Evolutionary conservation across 1,139 yeast genomes (phyloP).

Genomic region (Taphrina deformans): DNA sequence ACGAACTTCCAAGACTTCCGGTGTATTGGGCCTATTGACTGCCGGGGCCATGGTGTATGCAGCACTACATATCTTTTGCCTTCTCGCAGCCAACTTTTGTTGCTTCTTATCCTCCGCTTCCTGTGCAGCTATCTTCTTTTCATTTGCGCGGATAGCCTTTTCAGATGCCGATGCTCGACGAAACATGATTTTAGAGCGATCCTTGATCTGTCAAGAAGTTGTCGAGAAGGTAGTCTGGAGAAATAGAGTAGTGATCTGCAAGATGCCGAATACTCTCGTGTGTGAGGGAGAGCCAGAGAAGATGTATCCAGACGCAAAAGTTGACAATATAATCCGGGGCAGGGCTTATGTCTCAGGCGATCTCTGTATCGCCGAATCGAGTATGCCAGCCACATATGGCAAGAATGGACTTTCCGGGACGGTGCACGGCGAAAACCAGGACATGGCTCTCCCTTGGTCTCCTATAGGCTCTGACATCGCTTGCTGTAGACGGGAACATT

Average conservation of each 20-base stretch:
- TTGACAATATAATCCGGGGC: not conserved
- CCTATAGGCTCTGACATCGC: not conserved
- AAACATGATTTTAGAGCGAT: not conserved
- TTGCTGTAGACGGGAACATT: not conserved
- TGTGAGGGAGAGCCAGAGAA: not conserved
- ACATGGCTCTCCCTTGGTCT: not conserved
- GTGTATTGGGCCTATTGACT: not conserved
- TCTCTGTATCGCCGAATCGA: constrained; percentile 12
- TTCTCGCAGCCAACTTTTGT: not conserved
- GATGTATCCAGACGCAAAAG: not conserved
- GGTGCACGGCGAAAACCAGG: not conserved
- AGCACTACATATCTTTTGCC: not conserved
- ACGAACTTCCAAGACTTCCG: not conserved
- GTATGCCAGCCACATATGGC: constrained; percentile 8
- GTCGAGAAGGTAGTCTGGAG: too few relatives aligned
- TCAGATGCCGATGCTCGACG: constrained; percentile 18
- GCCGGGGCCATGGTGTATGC: not conserved
- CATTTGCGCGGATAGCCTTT: constrained; percentile 4
- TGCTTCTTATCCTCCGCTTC: constrained; percentile 9
- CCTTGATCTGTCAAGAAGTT: not conserved
- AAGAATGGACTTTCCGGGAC: not conserved
- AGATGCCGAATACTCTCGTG: not conserved
- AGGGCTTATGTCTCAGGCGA: constrained; percentile 8
- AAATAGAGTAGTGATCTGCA: not conserved
- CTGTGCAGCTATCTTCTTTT: constrained; percentile 6